Evolutionary conservation across 805 yeast genomes (phyloP), one percentile per base, ranked within the genome.

Genomic region (Yamadazyma phyllophila): DNA sequence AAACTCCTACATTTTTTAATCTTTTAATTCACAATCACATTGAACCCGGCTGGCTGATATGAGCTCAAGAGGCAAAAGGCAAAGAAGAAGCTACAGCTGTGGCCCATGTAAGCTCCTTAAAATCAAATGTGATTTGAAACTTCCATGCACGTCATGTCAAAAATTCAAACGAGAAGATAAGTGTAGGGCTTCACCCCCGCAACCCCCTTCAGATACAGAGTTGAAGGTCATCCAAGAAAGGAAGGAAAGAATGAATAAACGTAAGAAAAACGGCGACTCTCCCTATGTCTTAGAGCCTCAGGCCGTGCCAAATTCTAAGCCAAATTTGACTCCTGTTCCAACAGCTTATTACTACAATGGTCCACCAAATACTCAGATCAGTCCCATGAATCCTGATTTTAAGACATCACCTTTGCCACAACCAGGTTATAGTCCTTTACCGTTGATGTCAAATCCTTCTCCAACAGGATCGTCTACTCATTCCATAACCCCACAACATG

Each of bases 31-130:
- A 20, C 24, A 3, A 6, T 20, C 24, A 20, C 6, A 20, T 20
- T 20, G 24, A 20, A 20, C 24, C 24, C 24, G 6, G 6, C 24
- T 6, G 24, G 6, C 6, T 6, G 4, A 4, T n/a, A 42, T 42
- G 45, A 38, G 39, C 13, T 17, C 35, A 12, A 15, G 40, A 31
- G 43, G 44, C 11, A 69, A 69, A 50, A 55, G 76, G 45, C 71
- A 69, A 41, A 59, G 82, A 48, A 61, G 82, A 36, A 72, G 78
- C n/a, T 78, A 78, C 54, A 73, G 74, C 44, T 78, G 83, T 56
- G 82, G 81, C 1, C 81, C 80, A 2, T 78, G 83, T 51, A 76
- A 76, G 51, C 57, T 63, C n/a, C 71, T 74, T 46, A 78, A 78
- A 56, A 74, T 77, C 54, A 76, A 76, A 53, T 78, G 83, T 59